These are phyloP conservation scores for Zostera marina DNA, from an alignment of 116 monocot genomes.

Conservation along the genomic window DNA sequence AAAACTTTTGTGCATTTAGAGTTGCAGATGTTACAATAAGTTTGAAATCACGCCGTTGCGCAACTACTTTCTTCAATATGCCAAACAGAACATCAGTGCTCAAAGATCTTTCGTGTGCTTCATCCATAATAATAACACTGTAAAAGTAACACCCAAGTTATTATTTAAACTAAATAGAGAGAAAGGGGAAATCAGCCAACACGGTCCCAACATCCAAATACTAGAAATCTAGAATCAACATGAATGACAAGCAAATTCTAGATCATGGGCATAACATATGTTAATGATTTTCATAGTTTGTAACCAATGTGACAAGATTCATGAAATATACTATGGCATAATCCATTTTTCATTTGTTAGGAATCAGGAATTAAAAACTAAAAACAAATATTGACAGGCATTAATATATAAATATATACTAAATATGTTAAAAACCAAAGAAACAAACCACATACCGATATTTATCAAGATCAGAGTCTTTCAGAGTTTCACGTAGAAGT, in stretches of 20 bases:
- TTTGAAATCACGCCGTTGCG: constrained; percentile 78
- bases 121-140: constrained; percentile 89
- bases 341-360: too few relatives aligned
- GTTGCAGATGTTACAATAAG: constrained; percentile 96
- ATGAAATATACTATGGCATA: too few relatives aligned
- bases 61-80: constrained; percentile 84
- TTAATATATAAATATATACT: too few relatives aligned
- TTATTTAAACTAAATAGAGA: not conserved
- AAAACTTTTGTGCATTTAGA: constrained; percentile 83
- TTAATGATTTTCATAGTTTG: too few relatives aligned
- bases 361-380: too few relatives aligned
- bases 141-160: constrained; percentile 7
- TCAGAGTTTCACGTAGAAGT: constrained; percentile 76
- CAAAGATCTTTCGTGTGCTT: constrained; percentile 88
- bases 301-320: too few relatives aligned
- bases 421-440: too few relatives aligned
- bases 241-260: not conserved
- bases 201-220: too few relatives aligned
- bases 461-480: constrained; percentile 86
- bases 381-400: too few relatives aligned
- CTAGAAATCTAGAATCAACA: not conserved
- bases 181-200: not conserved
- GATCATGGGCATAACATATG: too few relatives aligned
- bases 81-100: constrained; percentile 90
- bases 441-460: constrained; percentile 38